Base-by-base conservation (phyloP, 2,329 filamentous ascomycete genomes). In the Arthrobotrys sphaeroides region DNA sequence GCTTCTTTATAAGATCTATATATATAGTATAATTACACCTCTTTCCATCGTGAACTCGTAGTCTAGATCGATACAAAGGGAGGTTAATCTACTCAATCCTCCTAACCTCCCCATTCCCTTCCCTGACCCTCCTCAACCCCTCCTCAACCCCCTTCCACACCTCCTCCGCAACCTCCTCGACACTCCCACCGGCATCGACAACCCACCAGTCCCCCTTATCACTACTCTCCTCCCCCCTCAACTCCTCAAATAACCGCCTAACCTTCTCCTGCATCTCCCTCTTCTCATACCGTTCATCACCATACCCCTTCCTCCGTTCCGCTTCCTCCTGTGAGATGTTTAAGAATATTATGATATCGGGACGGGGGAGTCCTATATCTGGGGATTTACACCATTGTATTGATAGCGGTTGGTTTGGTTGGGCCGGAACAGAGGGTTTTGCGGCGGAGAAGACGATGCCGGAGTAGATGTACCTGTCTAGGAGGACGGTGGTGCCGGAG, bases 381-480 rank as follows among this genome's bases (percentile, higher is more conserved):
- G 94, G 92, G 13, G 89, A 87, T 78, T 92, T 89, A 5, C 93
- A 93, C 94, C 95, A 99, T 12, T 61, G 42, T 10, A 77, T 68
- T 0, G 87, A 83, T 0, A 97, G 85, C 0, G 87, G 84, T 10
- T 97, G 82, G 13, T n/a, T 3, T n/a, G n/a, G n/a, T 12, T 47
- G 13, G 2, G 45, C 1, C 0, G 55, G 53, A 3, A 13, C 9
- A 4, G 53, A 6, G 2, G 61, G 61, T 81, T 98, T 98, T 2
- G 95, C 94, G 0, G 93, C 92, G 22, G 90, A 93, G 84, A 98
- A 99, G 57, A 97, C 93, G 69, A 94, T 91, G 64, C 95, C 95
- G 18, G 91, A 95, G 84, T 97, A 94, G 82, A 96, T 96, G 84
- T 98, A 99, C 53, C 95, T 90, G 83, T 99, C 95, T 78, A 94